Evolutionary conservation across 164 flowering plant species (phyloP).

Genomic region (Dillenia turbinata): DNA sequence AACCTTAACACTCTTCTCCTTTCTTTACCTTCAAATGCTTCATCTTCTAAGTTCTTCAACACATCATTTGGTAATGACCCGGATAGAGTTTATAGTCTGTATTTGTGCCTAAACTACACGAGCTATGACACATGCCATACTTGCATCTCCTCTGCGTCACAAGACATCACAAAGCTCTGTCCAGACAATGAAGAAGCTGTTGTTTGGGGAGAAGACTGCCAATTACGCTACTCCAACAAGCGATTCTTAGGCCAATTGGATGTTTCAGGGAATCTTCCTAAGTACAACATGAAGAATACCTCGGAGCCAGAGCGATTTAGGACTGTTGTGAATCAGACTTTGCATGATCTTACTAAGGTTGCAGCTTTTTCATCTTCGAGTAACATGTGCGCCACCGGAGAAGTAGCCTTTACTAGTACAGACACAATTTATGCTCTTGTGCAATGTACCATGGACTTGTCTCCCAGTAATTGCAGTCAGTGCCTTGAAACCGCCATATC

Average conservation of each 20-base stretch:
- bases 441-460: conserved; percentile 36
- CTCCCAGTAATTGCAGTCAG: conserved; percentile 14
- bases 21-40: conserved; percentile 1
- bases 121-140: not conserved
- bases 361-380: conserved; percentile 17
- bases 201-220: conserved; percentile 7
- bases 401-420: not conserved
- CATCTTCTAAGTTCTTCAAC: conserved; percentile 5
- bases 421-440: conserved; percentile 30
- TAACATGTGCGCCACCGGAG: conserved; percentile 20
- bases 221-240: conserved; percentile 18
- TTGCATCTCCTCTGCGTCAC: conserved; percentile 8
- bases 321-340: conserved; percentile 4
- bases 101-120: conserved; percentile 11
- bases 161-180: not conserved
- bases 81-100: conserved; percentile 8
- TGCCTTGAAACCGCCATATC: conserved; percentile 20
- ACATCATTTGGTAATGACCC: conserved; percentile 4
- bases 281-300: conserved; percentile 8
- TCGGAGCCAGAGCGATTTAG: conserved; percentile 17
- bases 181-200: conserved; percentile 6
- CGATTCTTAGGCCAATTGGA: conserved; percentile 24
- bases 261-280: conserved; percentile 4
- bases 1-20: conserved; percentile 13
- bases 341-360: conserved; percentile 11